A percentile compares a stretch with the other conserved stretches of the same genome.
Evolutionary conservation across 495 filamentous ascomycete species (phyloP).

Genomic region (Polyplosphaeria fusca): DNA sequence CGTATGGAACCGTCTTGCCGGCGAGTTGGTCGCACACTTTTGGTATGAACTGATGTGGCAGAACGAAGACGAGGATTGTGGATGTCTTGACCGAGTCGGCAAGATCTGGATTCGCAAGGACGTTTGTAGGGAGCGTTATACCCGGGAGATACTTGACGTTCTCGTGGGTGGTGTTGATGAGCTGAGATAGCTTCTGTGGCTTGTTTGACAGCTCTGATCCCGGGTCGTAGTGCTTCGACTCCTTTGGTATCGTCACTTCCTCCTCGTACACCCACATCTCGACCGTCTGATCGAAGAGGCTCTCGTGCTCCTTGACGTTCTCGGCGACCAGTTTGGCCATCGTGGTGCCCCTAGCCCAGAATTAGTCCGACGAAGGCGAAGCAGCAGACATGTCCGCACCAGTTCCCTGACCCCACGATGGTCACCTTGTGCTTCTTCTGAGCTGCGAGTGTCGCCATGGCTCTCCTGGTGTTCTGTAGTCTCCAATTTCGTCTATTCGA

Average conservation of each 20-base stretch:
- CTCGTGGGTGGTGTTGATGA: constrained; percentile 93
- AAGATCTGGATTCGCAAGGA: constrained; percentile 86
- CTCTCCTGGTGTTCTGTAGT: constrained; percentile 5
- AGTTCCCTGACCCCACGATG: constrained; percentile 94
- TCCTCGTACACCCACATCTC: constrained; percentile 99
- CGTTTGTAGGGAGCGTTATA: constrained; percentile 77
- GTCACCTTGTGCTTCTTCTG: constrained; percentile 85
- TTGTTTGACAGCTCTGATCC: constrained; percentile 53
- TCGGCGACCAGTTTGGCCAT: constrained; percentile 97
- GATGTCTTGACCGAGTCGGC: constrained; percentile 75
- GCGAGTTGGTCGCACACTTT: constrained; percentile 79
- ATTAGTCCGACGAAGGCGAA: no score
- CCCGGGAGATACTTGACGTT: constrained; percentile 95
- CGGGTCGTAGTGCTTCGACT: constrained; percentile 47
- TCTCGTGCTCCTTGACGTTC: constrained; percentile 71
- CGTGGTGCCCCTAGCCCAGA: constrained; percentile 76
- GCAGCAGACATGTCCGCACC: constrained; percentile 64
- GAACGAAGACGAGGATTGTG: constrained; percentile 90
- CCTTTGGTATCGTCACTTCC: constrained; percentile 67
- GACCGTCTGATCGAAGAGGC: constrained; percentile 81
- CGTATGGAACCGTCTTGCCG: constrained; percentile 85
- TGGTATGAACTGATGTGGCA: constrained; percentile 96
- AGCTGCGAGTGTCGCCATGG: constrained; percentile 40
- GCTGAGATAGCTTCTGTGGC: constrained; percentile 76
- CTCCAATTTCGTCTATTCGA: background rate